These are phyloP conservation scores for Recurvomyces mirabilis DNA, from an alignment of 495 filamentous ascomycete species.

Conservation along the genomic window DNA sequence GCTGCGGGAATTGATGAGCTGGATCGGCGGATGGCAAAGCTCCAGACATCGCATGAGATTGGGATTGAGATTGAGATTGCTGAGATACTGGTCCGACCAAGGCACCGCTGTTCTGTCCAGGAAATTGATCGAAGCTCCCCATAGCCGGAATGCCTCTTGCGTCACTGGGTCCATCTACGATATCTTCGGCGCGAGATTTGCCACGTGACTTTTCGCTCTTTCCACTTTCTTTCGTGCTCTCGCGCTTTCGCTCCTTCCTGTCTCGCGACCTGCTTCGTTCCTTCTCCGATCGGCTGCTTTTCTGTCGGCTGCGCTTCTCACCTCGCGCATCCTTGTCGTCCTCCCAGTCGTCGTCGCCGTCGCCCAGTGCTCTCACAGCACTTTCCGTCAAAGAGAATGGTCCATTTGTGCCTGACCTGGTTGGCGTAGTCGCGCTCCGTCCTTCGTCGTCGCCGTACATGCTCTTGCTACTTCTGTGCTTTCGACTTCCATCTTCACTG, in stretches of 20 bases:
- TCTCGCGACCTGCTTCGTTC: constrained; percentile 12
- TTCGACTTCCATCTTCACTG: constrained; percentile 3
- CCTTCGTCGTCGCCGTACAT: constrained; percentile 12
- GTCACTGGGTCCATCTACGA: not conserved
- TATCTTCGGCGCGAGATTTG: not conserved
- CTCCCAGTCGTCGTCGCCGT: constrained; percentile 13
- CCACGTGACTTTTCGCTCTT: constrained; percentile 1
- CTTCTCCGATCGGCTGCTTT: constrained; percentile 3
- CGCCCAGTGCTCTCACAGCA: constrained; percentile 11
- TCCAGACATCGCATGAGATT: constrained; percentile 5
- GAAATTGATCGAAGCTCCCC: constrained; percentile 20
- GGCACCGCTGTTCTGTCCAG: constrained; percentile 12
- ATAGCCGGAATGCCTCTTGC: constrained; percentile 13
- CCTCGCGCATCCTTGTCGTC: constrained; percentile 16
- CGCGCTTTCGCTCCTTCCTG: constrained; percentile 5
- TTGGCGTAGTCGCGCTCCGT: constrained; percentile 9
- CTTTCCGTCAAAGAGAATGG: constrained; percentile 22
- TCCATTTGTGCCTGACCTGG: no score
- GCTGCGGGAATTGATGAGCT: constrained; percentile 17
- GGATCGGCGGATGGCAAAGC: constrained; percentile 11
- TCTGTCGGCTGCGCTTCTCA: constrained; percentile 9
- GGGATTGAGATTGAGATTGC: not conserved
- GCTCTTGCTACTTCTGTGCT: constrained; percentile 8
- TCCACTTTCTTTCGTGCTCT: not conserved
- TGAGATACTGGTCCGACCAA: not conserved